Percentiles rank a stretch among this genome's conserved stretches.
phyloP scores from a whole-genome alignment of 2,329 filamentous ascomycete species.

The Penicillium sp. region DNA sequence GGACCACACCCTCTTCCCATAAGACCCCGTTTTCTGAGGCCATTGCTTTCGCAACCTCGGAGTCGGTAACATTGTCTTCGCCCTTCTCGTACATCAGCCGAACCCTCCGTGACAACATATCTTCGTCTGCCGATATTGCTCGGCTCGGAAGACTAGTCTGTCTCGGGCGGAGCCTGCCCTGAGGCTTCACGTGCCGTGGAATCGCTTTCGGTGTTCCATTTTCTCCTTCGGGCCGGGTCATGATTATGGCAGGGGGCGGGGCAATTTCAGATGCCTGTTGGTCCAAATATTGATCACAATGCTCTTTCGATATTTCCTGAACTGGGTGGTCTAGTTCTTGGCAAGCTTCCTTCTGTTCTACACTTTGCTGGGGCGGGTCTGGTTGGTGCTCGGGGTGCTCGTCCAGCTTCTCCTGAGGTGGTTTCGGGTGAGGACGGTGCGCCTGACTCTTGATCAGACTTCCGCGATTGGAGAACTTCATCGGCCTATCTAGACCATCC shows the following conservation, averaged over 20 bases:
- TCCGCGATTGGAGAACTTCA: conserved; percentile 60
- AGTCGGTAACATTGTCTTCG: conserved; percentile 52
- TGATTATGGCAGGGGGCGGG: conserved; percentile 9
- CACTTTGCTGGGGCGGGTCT: conserved; percentile 7
- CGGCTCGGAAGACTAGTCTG: conserved; percentile 42
- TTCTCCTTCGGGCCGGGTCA: conserved; percentile 15
- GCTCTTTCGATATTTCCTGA: conserved; percentile 5
- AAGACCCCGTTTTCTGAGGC: conserved; percentile 39
- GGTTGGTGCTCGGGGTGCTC: conserved; percentile 6
- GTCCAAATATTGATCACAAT: conserved; percentile 5
- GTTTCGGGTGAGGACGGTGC: conserved; percentile 32
- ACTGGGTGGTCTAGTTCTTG: conserved; percentile 5
- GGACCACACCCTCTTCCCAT: conserved; percentile 38
- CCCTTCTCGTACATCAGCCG: conserved; percentile 63
- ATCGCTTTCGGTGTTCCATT: conserved; percentile 23
- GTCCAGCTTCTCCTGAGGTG: conserved; percentile 20
- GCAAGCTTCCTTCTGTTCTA: background rate
- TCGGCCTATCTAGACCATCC: conserved; percentile 51
- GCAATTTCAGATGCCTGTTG: conserved; percentile 18
- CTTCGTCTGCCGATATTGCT: conserved; percentile 62
- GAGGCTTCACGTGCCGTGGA: conserved; percentile 30
- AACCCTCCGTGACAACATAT: conserved; percentile 60
- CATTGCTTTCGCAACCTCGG: conserved; percentile 38
- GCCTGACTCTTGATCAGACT: conserved; percentile 56
- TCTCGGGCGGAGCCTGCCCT: conserved; percentile 39